Evolutionary conservation across 805 yeast genomes (phyloP), one percentile per base, ranked within the genome.

Genomic region (Monosporozyma solicola): DNA sequence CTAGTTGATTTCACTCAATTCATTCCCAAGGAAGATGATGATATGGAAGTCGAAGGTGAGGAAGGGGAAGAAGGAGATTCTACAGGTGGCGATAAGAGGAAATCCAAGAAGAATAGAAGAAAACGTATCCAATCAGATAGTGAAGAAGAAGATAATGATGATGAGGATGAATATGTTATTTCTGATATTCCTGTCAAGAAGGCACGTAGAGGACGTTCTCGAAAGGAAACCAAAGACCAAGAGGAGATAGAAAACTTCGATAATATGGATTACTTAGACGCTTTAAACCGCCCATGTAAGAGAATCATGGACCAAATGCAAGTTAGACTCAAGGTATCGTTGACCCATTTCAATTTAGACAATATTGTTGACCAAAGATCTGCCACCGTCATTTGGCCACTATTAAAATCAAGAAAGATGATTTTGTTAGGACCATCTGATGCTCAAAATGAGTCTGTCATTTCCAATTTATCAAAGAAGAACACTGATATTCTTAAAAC

Each of bases 351-450:
- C 53, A 97, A 92, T 64, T 73, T 91, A 47, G 80, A 90, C 15
- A 96, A 97, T 22, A 69, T 85, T 20, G 92, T 88, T 0, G 97
- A 94, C 64, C 72, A 84, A 57, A 76, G 97, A 56, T 92, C 99
- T 0, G 70, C 88, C 53, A 76, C 83, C 47, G 80, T 87, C 67
- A 86, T 91, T 52, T 74, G 89, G 45, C 87, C 94, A 24, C 77
- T 85, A 2, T 70, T 94, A 51, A 86, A 87, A 61, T 96, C 98
- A 4, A 78, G 82, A 50, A 83, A 83, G 58, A 73, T 91, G 48
- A 71, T 92, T 10, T 66, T 85, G 27, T 27, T 62, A 16, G 68
- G 63, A 3, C 60, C 66, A 5, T 25, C 51, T 33, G 58, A 54
- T 7, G 9, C 33, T 8, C 66, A 63, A 54, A 57, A 57, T 46